Evolutionary conservation across 2,329 filamentous ascomycete genomes (phyloP).

Genomic region (Colletotrichum orchidophilum): DNA sequence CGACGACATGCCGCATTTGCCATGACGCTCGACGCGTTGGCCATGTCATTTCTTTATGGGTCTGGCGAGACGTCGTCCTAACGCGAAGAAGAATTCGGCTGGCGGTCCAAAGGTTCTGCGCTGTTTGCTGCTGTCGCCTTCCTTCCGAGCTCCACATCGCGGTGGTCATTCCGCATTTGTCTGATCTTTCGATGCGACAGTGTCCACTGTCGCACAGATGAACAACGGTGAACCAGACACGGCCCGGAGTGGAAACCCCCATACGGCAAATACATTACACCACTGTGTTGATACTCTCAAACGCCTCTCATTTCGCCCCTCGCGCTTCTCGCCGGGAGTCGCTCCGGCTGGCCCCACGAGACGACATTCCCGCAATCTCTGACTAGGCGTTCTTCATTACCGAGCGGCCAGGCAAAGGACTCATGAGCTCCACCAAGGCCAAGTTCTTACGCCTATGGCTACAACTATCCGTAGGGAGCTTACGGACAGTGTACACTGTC

Average conservation of each 20-base stretch:
- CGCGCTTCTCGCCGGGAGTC: too few relatives aligned
- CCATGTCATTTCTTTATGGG: neutral
- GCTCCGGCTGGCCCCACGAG: neutral
- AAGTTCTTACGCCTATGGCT: neutral
- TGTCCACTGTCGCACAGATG: neutral
- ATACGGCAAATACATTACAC: conserved; percentile 6
- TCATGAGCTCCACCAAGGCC: conserved; percentile 14
- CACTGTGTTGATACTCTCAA: neutral
- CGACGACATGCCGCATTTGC: conserved; percentile 17
- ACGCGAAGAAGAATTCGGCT: neutral
- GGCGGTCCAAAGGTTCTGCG: neutral
- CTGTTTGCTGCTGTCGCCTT: conserved; percentile 1
- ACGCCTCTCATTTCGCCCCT: neutral
- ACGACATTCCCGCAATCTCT: conserved; percentile 19
- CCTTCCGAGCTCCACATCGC: conserved; percentile 9
- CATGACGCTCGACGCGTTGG: neutral
- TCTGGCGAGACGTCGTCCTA: conserved; percentile 2
- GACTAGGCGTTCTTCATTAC: conserved; percentile 22
- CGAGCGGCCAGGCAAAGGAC: conserved; percentile 19
- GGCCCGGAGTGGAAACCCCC: conserved; percentile 22
- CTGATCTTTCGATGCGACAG: conserved; percentile 25
- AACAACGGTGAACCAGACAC: conserved; percentile 9
- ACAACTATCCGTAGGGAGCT: conserved; percentile 12
- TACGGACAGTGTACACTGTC: conserved; percentile 9
- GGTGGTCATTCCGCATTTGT: conserved; percentile 31